Evolutionary conservation across 192 early-diverging fungal species (phyloP).

Genomic region (Entophlyctis luteolus): DNA sequence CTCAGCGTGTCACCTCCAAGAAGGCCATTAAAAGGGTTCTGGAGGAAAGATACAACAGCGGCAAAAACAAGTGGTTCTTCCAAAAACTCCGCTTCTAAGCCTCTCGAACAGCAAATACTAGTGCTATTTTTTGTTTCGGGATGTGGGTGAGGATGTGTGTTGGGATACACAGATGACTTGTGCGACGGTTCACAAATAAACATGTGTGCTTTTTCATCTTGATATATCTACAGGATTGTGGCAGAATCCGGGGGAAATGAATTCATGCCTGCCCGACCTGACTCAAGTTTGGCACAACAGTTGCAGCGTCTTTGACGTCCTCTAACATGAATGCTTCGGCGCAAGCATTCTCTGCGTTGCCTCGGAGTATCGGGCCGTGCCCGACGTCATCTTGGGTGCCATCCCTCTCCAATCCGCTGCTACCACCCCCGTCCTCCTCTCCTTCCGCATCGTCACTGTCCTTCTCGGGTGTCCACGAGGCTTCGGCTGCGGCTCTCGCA

Average conservation of each 20-base stretch:
- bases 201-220: no score
- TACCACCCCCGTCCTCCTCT: neutral
- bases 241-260: no score
- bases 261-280: no score
- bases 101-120: conserved; percentile 14
- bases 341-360: no score
- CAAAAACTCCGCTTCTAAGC: conserved; percentile 74
- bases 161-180: conserved; percentile 1
- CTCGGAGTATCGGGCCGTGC: no score
- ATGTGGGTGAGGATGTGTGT: neutral
- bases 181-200: neutral
- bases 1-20: conserved; percentile 83
- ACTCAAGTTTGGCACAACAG: no score
- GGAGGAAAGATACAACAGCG: conserved; percentile 92
- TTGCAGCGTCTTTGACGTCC: no score
- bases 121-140: neutral
- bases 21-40: conserved; percentile 93
- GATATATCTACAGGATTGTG: no score
- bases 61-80: conserved; percentile 99
- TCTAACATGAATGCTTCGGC: no score
- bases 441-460: neutral
- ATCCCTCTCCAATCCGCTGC: neutral
- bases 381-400: neutral
- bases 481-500: conserved; percentile 4
- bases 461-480: neutral